Evolutionary conservation across 2,329 filamentous ascomycete species (phyloP).

Genomic region (Ophiostoma australiae): DNA sequence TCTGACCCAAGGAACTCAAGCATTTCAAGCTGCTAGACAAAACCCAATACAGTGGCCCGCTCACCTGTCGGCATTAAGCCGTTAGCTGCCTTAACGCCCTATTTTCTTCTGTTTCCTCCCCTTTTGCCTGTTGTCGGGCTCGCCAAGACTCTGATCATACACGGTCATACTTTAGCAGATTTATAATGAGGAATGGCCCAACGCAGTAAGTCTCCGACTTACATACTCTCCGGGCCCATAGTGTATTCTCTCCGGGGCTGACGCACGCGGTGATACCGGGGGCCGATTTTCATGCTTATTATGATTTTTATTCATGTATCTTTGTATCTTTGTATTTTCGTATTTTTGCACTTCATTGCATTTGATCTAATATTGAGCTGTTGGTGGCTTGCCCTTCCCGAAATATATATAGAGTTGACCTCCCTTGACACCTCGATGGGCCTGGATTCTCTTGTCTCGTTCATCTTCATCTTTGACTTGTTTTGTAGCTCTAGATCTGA

Average conservation of each 20-base stretch:
- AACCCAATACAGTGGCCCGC: neutral
- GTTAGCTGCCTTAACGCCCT: neutral
- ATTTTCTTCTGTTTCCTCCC: neutral
- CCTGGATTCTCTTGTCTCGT: neutral
- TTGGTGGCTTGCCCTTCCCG: neutral
- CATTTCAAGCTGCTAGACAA: neutral
- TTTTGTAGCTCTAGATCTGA: neutral
- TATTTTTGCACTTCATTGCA: neutral
- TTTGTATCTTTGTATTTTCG: neutral
- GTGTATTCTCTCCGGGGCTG: neutral
- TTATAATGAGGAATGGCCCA: neutral
- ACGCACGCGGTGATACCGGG: neutral
- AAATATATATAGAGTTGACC: neutral
- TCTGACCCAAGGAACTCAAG: no score
- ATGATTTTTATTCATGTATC: neutral
- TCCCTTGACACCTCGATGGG: neutral
- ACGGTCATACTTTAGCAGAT: neutral
- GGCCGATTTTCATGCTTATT: neutral
- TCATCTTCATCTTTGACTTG: neutral
- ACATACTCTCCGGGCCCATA: constrained; percentile 9
- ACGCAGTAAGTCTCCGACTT: constrained; percentile 3
- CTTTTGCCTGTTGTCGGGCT: neutral
- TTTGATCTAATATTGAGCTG: neutral
- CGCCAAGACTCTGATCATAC: neutral
- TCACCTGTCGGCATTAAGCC: constrained; percentile 1